A percentile compares a stretch with the other conserved stretches of the same genome.
These are phyloP conservation scores for Xanthoconium purpureum DNA, from an alignment of 768 basidiomycete species.

Conservation along the genomic window DNA sequence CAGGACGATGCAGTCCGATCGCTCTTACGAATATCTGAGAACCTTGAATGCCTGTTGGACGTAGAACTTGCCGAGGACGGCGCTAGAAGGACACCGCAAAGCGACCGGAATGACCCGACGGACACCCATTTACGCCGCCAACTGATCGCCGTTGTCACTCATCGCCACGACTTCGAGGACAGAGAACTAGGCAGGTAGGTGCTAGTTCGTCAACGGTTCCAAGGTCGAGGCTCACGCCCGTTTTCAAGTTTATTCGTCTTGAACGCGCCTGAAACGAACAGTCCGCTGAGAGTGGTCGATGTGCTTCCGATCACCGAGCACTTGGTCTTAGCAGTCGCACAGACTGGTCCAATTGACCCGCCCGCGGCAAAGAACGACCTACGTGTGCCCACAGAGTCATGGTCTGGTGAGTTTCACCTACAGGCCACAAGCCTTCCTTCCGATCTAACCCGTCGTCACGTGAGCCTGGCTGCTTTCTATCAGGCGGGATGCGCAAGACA, in stretches of 20 bases:
- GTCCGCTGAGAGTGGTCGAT: slow-evolving; percentile 4
- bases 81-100: not conserved
- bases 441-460: not conserved
- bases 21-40: slow-evolving; percentile 43
- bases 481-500: slow-evolving; percentile 38
- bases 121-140: not conserved
- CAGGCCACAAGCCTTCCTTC: not conserved
- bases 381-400: slow-evolving; percentile 32
- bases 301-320: slow-evolving; percentile 51
- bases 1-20: slow-evolving; percentile 17
- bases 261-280: not conserved
- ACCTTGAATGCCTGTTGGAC: slow-evolving; percentile 43
- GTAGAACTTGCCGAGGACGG: slow-evolving; percentile 25
- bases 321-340: slow-evolving; percentile 56
- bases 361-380: slow-evolving; percentile 19
- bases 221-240: not conserved
- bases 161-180: slow-evolving; percentile 39
- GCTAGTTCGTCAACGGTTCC: not conserved
- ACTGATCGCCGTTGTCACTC: slow-evolving; percentile 48
- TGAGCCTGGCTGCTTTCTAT: slow-evolving; percentile 57
- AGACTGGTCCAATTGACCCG: slow-evolving; percentile 43
- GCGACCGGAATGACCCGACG: not conserved
- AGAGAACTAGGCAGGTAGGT: slow-evolving; percentile 57
- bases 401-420: slow-evolving; percentile 36
- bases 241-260: slow-evolving; percentile 21